A percentile compares a stretch with the other conserved stretches of the same genome.
These are phyloP conservation scores for Trichoderma virens DNA, from an alignment of 495 filamentous ascomycete species.

Conservation along the genomic window DNA sequence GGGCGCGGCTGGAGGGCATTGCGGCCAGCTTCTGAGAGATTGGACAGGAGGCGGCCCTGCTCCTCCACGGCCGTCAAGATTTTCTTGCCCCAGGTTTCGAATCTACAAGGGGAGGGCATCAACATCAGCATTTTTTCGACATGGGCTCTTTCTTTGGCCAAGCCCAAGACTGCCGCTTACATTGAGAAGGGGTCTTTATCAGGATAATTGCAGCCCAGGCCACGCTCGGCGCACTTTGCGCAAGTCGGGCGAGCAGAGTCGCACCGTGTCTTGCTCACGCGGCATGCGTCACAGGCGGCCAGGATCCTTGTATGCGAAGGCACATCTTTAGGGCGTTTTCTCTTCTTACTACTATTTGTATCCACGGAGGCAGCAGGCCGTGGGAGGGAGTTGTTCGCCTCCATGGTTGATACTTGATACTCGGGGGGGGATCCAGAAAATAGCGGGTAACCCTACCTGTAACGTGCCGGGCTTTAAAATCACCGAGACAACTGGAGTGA, in stretches of 20 bases:
- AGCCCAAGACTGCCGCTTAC: background rate
- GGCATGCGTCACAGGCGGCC: conserved; percentile 8
- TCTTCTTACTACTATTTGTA: conserved; percentile 4
- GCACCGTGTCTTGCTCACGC: conserved; percentile 11
- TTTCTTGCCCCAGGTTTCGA: conserved; percentile 9
- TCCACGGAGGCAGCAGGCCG: background rate
- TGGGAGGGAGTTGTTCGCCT: too few relatives aligned
- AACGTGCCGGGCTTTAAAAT: too few relatives aligned
- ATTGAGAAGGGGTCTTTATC: conserved; percentile 8
- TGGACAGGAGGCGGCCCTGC: background rate
- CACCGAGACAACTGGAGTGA: too few relatives aligned
- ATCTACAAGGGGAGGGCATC: background rate
- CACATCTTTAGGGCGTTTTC: background rate
- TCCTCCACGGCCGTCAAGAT: conserved; percentile 1
- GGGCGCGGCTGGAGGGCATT: background rate
- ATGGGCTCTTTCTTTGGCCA: background rate
- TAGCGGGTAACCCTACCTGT: too few relatives aligned
- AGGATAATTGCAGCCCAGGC: background rate
- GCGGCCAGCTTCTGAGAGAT: background rate
- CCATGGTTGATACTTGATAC: too few relatives aligned
- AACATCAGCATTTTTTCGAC: background rate
- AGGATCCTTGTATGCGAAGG: background rate
- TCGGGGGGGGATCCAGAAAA: too few relatives aligned
- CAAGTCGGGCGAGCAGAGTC: background rate
- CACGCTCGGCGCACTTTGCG: conserved; percentile 1